phyloP scores from a whole-genome alignment of 345 rosid genomes.

The Kandelia obovata region DNA sequence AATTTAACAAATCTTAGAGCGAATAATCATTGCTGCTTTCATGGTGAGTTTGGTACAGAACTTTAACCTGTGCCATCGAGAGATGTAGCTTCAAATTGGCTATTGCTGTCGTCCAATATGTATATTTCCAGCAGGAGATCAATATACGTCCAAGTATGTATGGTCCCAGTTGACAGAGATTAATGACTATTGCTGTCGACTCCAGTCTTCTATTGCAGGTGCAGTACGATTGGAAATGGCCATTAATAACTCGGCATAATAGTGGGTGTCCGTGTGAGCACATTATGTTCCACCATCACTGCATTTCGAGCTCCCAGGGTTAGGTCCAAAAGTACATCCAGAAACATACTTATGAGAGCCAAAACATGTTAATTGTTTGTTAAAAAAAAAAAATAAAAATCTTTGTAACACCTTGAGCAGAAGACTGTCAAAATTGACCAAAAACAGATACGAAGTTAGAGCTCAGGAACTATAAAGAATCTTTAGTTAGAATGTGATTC shows the following conservation, averaged over 20 bases:
- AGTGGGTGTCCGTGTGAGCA: not conserved
- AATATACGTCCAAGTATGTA: not conserved
- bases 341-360: not conserved
- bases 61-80: not conserved
- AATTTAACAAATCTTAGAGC: conserved; percentile 1
- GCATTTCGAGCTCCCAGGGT: not conserved
- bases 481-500: not conserved
- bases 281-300: conserved; percentile 7
- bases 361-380: too few species aligned
- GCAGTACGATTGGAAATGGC: conserved; percentile 2
- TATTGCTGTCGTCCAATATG: too few species aligned
- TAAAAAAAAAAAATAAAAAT: too few species aligned
- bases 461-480: not conserved
- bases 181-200: not conserved
- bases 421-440: too few species aligned
- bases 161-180: too few species aligned
- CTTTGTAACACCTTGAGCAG: too few species aligned
- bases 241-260: not conserved
- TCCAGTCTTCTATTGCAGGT: not conserved
- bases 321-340: not conserved
- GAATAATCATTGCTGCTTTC: conserved; percentile 4
- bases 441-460: too few species aligned
- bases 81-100: too few species aligned
- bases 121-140: not conserved
- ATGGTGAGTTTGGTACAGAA: not conserved